These are phyloP conservation scores for Thyridium curvatum DNA, from an alignment of 2,329 filamentous ascomycete species.

Conservation along the genomic window DNA sequence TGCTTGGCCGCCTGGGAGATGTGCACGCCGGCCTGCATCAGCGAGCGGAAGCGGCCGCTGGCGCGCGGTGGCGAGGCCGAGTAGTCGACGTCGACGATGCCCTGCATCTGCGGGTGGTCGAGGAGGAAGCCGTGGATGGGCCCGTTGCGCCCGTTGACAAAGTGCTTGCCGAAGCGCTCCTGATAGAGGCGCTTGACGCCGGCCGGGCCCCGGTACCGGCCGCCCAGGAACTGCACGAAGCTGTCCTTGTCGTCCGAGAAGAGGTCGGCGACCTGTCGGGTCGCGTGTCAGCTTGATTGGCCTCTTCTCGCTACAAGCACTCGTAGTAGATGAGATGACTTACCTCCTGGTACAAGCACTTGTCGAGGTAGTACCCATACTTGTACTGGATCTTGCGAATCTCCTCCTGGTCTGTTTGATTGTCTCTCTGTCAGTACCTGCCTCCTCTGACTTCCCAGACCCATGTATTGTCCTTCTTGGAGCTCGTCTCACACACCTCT, in stretches of 20 bases:
- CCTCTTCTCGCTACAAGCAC: neutral
- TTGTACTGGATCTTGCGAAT: slow-evolving; percentile 50
- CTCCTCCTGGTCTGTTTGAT: slow-evolving; percentile 39
- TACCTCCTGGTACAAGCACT: slow-evolving; percentile 51
- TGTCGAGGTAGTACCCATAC: slow-evolving; percentile 54
- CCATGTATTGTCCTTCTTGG: too few relatives aligned
- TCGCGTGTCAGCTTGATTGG: neutral
- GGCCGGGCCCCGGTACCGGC: slow-evolving; percentile 43
- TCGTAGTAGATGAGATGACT: neutral
- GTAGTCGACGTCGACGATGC: slow-evolving; percentile 43
- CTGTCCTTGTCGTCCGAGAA: slow-evolving; percentile 46
- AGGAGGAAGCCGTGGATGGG: slow-evolving; percentile 49
- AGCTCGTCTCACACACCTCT: slow-evolving; percentile 3
- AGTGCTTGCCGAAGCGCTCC: slow-evolving; percentile 41
- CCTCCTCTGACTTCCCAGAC: too few relatives aligned
- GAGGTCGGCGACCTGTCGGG: slow-evolving; percentile 35
- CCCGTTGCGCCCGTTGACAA: slow-evolving; percentile 48
- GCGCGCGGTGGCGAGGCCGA: slow-evolving; percentile 34
- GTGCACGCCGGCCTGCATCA: slow-evolving; percentile 51
- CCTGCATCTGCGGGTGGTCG: slow-evolving; percentile 52
- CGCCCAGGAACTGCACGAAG: slow-evolving; percentile 50
- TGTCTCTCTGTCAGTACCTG: neutral
- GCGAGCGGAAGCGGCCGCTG: slow-evolving; percentile 43
- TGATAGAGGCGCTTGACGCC: slow-evolving; percentile 46
- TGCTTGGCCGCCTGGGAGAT: slow-evolving; percentile 41